A percentile compares a stretch with the other conserved stretches of the same genome.
These are phyloP conservation scores for Backusella tarrabulga DNA, from an alignment of 192 early-diverging fungal species.

Conservation along the genomic window DNA sequence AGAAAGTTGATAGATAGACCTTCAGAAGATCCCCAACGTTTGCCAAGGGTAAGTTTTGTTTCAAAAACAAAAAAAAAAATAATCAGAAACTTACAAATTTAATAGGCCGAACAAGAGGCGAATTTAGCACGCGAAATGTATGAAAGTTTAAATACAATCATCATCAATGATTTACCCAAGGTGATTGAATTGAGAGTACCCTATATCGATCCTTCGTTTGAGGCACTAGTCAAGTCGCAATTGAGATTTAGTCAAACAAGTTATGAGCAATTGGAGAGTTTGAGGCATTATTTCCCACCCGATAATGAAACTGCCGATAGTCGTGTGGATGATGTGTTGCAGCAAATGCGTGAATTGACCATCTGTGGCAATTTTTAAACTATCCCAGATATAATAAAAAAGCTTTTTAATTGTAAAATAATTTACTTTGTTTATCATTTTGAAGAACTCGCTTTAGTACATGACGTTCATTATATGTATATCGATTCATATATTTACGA, in stretches of 20 bases:
- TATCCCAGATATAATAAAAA: background rate
- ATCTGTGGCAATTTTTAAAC: conserved; percentile 75
- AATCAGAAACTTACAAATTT: background rate
- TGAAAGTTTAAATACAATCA: conserved; percentile 76
- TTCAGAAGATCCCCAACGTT: conserved; percentile 61
- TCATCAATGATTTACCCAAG: conserved; percentile 87
- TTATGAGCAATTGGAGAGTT: conserved; percentile 66
- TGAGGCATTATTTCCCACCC: conserved; percentile 61
- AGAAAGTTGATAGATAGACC: conserved; percentile 84
- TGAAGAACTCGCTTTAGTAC: too few species aligned
- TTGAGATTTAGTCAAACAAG: conserved; percentile 87
- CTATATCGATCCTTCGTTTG: conserved; percentile 94
- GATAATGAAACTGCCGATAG: conserved; percentile 62
- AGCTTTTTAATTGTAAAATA: background rate
- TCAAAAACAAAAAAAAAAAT: background rate
- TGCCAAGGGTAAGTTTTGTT: conserved; percentile 52
- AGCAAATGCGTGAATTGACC: conserved; percentile 84
- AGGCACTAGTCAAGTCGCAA: conserved; percentile 93
- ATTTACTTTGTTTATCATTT: background rate
- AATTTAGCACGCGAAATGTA: conserved; percentile 74
- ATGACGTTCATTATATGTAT: too few species aligned
- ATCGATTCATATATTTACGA: too few species aligned
- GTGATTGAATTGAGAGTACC: conserved; percentile 86
- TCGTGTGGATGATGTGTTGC: conserved; percentile 76
- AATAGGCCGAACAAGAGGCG: conserved; percentile 80